Percentiles rank a stretch among this genome's conserved stretches.
phyloP scores from a whole-genome alignment of 768 basidiomycete species.

The Trametes cinnabarina region DNA sequence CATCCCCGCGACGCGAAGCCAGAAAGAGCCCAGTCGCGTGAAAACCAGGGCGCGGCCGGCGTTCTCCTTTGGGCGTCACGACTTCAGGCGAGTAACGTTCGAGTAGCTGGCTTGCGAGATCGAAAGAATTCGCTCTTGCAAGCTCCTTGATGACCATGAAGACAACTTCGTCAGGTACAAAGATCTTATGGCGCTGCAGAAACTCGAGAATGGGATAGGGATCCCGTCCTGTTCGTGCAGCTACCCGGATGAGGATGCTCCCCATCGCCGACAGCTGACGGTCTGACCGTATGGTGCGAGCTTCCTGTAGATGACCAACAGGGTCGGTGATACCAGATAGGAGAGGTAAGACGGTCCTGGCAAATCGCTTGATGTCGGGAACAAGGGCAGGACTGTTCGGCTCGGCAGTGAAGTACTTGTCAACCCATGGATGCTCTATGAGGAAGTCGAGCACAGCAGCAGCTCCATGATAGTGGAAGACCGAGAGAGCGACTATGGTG shows the following conservation, averaged over 20 bases:
- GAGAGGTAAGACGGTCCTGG: not conserved
- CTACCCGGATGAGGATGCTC: not conserved
- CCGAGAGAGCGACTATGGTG: slow-evolving; percentile 38
- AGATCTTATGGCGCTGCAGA: slow-evolving; percentile 38
- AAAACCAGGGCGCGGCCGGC: slow-evolving; percentile 19
- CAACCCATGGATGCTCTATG: slow-evolving; percentile 36
- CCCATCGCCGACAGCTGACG: slow-evolving; percentile 22
- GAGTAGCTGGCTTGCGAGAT: slow-evolving; percentile 46
- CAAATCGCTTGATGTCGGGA: not conserved
- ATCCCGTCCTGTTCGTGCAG: slow-evolving; percentile 20
- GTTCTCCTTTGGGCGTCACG: not conserved
- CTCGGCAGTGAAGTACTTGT: not conserved
- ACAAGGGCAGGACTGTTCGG: not conserved
- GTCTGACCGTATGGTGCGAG: slow-evolving; percentile 34
- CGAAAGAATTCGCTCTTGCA: slow-evolving; percentile 37
- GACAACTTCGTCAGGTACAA: slow-evolving; percentile 25
- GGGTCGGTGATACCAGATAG: slow-evolving; percentile 17
- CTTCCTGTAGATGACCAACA: slow-evolving; percentile 24
- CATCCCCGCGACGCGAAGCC: slow-evolving; percentile 51
- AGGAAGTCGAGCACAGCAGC: slow-evolving; percentile 39
- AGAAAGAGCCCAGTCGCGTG: slow-evolving; percentile 51
- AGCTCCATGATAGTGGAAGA: slow-evolving; percentile 33
- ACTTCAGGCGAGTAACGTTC: slow-evolving; percentile 25
- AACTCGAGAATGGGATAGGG: slow-evolving; percentile 42
- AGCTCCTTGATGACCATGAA: slow-evolving; percentile 41